Percentiles rank a stretch among this genome's conserved stretches.
phyloP scores from a whole-genome alignment of 73 alveolate genomes.

The Stentor coeruleus region DNA sequence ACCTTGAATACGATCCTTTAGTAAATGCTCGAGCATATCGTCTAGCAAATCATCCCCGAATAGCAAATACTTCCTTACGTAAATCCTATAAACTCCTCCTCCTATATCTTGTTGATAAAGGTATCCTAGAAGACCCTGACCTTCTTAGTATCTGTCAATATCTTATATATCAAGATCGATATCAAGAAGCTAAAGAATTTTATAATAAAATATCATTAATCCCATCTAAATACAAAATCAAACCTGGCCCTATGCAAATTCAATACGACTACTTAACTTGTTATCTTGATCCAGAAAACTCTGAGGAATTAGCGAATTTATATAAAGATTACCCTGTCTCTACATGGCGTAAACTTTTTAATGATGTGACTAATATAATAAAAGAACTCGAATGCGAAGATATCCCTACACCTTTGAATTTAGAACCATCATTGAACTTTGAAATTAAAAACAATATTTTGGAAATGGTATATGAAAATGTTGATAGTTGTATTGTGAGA shows the following conservation, averaged over 20 bases:
- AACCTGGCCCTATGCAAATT: constrained; percentile 29
- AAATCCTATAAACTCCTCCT: constrained; percentile 35
- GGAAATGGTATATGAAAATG: constrained; percentile 48
- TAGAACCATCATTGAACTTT: constrained; percentile 46
- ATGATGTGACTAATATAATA: constrained; percentile 62
- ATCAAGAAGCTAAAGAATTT: constrained; percentile 39
- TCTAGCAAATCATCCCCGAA: constrained; percentile 41
- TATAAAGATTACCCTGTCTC: constrained; percentile 59
- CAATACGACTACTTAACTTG: constrained; percentile 74
- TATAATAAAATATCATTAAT: constrained; percentile 2
- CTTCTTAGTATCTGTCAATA: constrained; percentile 38
- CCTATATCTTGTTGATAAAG: constrained; percentile 34
- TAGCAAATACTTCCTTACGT: constrained; percentile 31
- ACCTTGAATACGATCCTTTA: constrained; percentile 75
- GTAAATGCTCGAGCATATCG: constrained; percentile 74
- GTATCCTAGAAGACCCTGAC: constrained; percentile 33
- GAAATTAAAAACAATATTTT: constrained; percentile 46
- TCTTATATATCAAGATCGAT: constrained; percentile 45
- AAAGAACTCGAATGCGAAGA: constrained; percentile 61
- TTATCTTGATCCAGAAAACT: constrained; percentile 68
- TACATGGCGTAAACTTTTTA: constrained; percentile 56
- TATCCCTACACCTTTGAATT: background rate
- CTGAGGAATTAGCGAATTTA: constrained; percentile 48
- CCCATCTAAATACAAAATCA: background rate
- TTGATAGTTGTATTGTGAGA: constrained; percentile 44